phyloP scores from a whole-genome alignment of 1,139 yeast species.

The Hanseniaspora sp. region DNA sequence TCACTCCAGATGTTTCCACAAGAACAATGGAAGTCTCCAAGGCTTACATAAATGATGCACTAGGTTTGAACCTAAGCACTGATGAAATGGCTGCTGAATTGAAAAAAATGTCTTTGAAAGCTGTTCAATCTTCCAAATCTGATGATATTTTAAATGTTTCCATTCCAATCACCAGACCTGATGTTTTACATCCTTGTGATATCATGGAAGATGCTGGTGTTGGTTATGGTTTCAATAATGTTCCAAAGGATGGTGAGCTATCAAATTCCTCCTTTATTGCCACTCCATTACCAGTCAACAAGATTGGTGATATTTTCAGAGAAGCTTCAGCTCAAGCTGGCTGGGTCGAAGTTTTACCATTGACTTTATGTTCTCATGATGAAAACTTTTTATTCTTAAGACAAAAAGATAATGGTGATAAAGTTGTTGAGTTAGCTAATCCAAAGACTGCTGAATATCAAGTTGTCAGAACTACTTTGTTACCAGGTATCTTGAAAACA shows the following conservation, averaged over 20 bases:
- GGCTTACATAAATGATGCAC: slow-evolving; percentile 78
- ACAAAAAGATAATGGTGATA: slow-evolving; percentile 56
- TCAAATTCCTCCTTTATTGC: slow-evolving; percentile 69
- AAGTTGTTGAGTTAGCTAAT: slow-evolving; percentile 82
- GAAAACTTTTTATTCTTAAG: slow-evolving; percentile 87
- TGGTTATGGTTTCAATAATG: slow-evolving; percentile 87
- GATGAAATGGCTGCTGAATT: slow-evolving; percentile 60
- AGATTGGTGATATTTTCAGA: slow-evolving; percentile 82
- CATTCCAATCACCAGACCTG: slow-evolving; percentile 91
- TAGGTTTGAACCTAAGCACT: slow-evolving; percentile 64
- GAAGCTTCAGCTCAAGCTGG: slow-evolving; percentile 89
- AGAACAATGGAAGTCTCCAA: slow-evolving; percentile 67
- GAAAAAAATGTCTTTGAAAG: slow-evolving; percentile 69
- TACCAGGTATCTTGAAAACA: slow-evolving; percentile 92
- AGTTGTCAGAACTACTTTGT: slow-evolving; percentile 87
- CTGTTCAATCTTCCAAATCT: slow-evolving; percentile 42
- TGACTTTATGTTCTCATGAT: slow-evolving; percentile 90
- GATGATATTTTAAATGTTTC: slow-evolving; percentile 47
- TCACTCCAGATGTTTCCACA: slow-evolving; percentile 61
- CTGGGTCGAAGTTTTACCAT: slow-evolving; percentile 90
- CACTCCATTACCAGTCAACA: slow-evolving; percentile 80
- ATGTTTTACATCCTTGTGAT: slow-evolving; percentile 93
- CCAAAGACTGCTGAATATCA: slow-evolving; percentile 96
- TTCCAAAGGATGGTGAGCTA: slow-evolving; percentile 69
- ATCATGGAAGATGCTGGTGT: slow-evolving; percentile 98